Evolutionary conservation across 805 yeast genomes (phyloP).

Genomic region (Tetrapisispora namnaoensis): DNA sequence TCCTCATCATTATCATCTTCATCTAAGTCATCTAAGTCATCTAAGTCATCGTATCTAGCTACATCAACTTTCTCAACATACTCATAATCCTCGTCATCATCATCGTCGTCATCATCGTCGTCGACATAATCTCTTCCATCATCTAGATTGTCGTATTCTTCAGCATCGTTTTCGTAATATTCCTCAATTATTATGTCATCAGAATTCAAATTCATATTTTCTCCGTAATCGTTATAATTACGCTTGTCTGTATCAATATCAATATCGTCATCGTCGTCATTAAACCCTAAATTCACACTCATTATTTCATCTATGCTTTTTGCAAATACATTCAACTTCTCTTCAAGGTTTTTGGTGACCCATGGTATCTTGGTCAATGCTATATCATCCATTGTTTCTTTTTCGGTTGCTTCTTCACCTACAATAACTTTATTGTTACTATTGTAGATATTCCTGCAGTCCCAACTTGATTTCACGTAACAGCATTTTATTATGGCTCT

Average conservation of each 20-base stretch:
- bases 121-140: slow-evolving; percentile 4
- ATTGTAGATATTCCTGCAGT: background rate
- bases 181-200: slow-evolving; percentile 14
- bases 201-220: slow-evolving; percentile 2
- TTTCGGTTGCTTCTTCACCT: background rate
- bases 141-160: background rate
- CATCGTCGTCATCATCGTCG: slow-evolving; percentile 7
- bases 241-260: slow-evolving; percentile 17
- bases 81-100: slow-evolving; percentile 7
- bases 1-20: slow-evolving; percentile 11
- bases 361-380: slow-evolving; percentile 24
- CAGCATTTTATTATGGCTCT: slow-evolving; percentile 33
- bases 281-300: slow-evolving; percentile 26
- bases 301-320: slow-evolving; percentile 25
- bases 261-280: slow-evolving; percentile 23
- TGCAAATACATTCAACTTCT: slow-evolving; percentile 16
- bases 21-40: slow-evolving; percentile 7
- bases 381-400: slow-evolving; percentile 13
- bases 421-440: background rate
- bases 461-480: slow-evolving; percentile 14
- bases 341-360: slow-evolving; percentile 12
- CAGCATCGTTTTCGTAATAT: slow-evolving; percentile 13
- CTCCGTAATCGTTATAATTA: slow-evolving; percentile 14
- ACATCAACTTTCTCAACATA: slow-evolving; percentile 10
- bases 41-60: slow-evolving; percentile 7